Evolutionary conservation across 2,329 filamentous ascomycete species (phyloP), one percentile per base, ranked within the genome.

Genomic region (Ophiostoma populinum): DNA sequence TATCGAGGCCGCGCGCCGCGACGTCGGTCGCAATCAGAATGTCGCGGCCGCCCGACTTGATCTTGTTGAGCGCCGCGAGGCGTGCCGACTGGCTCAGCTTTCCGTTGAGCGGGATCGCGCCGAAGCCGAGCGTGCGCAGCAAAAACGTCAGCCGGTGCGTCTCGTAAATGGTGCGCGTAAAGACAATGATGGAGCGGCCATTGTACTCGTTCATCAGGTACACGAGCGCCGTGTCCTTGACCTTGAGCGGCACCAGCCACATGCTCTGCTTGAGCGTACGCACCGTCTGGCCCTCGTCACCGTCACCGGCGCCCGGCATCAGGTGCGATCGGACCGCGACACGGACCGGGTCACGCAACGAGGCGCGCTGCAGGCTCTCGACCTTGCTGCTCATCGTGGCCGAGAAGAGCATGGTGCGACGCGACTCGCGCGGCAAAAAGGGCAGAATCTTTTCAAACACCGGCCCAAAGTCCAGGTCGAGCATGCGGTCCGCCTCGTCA

Each of bases 1-100:
- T 92, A 61, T 94, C 86, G 6, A 94, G 65, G 64, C 86, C 87
- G 52, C 86, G 75, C 1, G 86, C 81, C 2, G 86, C 86, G n/a
- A 94, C 82, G 52, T 94, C 86, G 0, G 86, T 94, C 9, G 85
- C 85, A 4, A 94, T 80, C 4, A 98, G 69, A 25, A 98, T 87
- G 44, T 92, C 74, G 27, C 85, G 67, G n/a, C 68, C 71, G 7
- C 76, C 74, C 3, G 78, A 65, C 36, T 79, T 75, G 65, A 98
- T 95, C 53, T 95, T 95, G 52, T 80, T 81, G 7, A 98, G 63
- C 0, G 90, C 81, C 6, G 83, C 86, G 1, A 95, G 61, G 45
- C 90, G 82, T 12, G 81, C 69, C 2, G 80, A 81, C 53, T 98
- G 90, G 2, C 75, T 85, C 34, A 98, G 70, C 51, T 93, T 82